phyloP scores from a whole-genome alignment of 345 rosid genomes.

The Luvunga scandens region DNA sequence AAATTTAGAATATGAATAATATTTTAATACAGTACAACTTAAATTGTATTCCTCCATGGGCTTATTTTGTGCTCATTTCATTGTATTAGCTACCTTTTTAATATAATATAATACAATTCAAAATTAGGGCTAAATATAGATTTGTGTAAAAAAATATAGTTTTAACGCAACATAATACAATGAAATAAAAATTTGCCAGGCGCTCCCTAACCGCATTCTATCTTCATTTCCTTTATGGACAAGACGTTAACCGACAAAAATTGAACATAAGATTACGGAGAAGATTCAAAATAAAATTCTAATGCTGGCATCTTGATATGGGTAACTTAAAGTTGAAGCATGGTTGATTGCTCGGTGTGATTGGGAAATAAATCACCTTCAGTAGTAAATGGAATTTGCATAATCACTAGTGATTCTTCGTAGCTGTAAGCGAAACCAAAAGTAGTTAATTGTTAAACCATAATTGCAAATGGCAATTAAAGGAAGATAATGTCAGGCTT shows the following conservation, averaged over 20 bases:
- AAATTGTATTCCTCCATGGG: too few species aligned
- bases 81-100: too few species aligned
- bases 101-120: too few species aligned
- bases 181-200: too few species aligned
- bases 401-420: conserved; percentile 1
- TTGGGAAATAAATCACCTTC: not conserved
- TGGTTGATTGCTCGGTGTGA: not conserved
- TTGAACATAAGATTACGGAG: not conserved
- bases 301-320: not conserved
- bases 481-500: not conserved
- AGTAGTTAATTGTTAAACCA: conserved; percentile 20
- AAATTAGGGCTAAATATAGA: too few species aligned
- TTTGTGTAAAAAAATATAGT: too few species aligned
- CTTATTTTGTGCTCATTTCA: too few species aligned
- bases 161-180: too few species aligned
- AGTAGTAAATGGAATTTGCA: not conserved
- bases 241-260: not conserved
- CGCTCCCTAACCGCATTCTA: too few species aligned
- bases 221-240: not conserved
- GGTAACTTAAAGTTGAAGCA: not conserved
- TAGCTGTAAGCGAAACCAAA: not conserved
- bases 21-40: too few species aligned
- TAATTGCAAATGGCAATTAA: conserved; percentile 16
- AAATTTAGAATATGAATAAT: too few species aligned
- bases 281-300: not conserved